phyloP scores from a whole-genome alignment of 2,329 filamentous ascomycete genomes.

The Hypoxylon sp. region DNA sequence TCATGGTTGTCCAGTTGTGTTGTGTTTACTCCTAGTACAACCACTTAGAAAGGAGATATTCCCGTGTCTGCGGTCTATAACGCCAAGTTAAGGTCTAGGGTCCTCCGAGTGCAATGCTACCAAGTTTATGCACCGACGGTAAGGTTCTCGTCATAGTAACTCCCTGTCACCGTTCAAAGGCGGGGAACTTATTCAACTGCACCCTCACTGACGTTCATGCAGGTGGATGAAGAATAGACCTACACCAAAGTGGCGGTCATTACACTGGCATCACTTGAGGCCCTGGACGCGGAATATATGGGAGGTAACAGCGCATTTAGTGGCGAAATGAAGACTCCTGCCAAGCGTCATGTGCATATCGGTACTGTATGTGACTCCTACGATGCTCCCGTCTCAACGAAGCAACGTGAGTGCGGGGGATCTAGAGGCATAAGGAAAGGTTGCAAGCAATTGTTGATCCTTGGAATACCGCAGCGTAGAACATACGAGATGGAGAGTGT shows the following conservation, averaged over 20 bases:
- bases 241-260: constrained; percentile 11
- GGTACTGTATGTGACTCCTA: constrained; percentile 33
- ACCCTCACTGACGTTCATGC: constrained; percentile 18
- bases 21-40: constrained; percentile 1
- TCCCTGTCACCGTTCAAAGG: constrained; percentile 10
- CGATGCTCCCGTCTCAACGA: constrained; percentile 19
- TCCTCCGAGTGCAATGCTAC: constrained; percentile 17
- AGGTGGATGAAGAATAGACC: constrained; percentile 5
- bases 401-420: constrained; percentile 21
- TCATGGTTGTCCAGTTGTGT: constrained; percentile 1
- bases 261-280: constrained; percentile 15
- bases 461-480: constrained; percentile 9
- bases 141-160: constrained; percentile 15
- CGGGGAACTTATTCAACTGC: constrained; percentile 30
- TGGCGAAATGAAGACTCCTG: constrained; percentile 23
- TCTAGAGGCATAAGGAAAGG: constrained; percentile 11
- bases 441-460: constrained; percentile 26
- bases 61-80: constrained; percentile 22
- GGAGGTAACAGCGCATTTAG: constrained; percentile 32
- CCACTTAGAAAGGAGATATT: constrained; percentile 16
- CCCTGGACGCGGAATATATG: constrained; percentile 30
- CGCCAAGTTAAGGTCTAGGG: constrained; percentile 26
- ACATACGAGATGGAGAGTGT: constrained; percentile 13
- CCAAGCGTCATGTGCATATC: constrained; percentile 37
- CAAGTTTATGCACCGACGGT: constrained; percentile 8